phyloP scores from a whole-genome alignment of 805 yeast genomes.

The Yarrowia deformans region DNA sequence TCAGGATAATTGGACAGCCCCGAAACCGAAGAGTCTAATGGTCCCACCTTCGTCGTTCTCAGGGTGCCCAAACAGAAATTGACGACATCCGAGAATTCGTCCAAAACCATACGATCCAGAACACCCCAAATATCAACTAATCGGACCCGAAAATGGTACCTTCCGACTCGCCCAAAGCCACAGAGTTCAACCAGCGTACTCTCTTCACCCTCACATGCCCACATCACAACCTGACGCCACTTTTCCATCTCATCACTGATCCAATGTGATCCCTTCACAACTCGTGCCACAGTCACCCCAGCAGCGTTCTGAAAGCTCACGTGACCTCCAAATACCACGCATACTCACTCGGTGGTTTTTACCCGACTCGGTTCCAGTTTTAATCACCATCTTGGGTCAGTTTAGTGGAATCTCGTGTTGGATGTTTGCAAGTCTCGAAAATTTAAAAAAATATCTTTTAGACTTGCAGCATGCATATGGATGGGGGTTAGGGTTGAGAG shows the following conservation, averaged over 20 bases:
- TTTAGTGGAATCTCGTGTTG: slow-evolving; percentile 13
- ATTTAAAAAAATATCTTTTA: slow-evolving; percentile 14
- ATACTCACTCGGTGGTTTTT: slow-evolving; percentile 30
- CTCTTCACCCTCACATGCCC: neutral
- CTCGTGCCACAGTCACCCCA: neutral
- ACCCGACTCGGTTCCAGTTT: slow-evolving; percentile 36
- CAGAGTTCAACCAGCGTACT: no score
- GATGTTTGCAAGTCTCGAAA: neutral
- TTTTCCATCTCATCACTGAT: neutral
- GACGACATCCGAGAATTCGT: no score
- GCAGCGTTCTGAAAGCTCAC: neutral
- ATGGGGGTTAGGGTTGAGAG: slow-evolving; percentile 18
- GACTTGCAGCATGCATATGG: slow-evolving; percentile 30
- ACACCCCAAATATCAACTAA: no score
- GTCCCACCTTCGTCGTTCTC: no score
- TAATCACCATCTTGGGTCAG: slow-evolving; percentile 14
- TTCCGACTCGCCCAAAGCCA: neutral
- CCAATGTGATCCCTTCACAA: neutral
- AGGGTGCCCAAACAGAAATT: no score
- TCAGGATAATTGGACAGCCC: no score
- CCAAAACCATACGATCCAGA: no score
- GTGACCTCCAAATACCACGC: neutral
- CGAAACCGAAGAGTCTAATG: no score
- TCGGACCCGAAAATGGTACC: neutral
- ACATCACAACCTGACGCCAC: neutral